Conservation (phyloP, 108 stramenopile genomes). For the Pseudonitzschia multistriata region DNA sequence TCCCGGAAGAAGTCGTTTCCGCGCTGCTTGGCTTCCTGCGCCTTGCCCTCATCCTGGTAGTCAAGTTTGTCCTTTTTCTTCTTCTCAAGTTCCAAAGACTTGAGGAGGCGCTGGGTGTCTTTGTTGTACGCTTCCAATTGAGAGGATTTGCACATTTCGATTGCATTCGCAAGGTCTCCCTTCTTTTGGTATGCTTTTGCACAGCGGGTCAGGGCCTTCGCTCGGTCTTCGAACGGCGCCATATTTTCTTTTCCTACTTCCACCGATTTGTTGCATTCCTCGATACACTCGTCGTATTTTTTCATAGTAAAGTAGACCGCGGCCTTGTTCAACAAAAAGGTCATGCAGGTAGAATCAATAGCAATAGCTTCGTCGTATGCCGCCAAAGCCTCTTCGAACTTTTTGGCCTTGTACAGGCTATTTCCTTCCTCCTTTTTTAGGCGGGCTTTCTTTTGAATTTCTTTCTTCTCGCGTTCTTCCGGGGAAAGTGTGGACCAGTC, state of each 20-base stretch:
- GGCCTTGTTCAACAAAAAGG: conserved; percentile 93
- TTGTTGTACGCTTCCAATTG: conserved; percentile 87
- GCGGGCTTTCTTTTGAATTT: conserved; percentile 71
- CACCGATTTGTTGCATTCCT: conserved; percentile 84
- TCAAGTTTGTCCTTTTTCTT: conserved; percentile 84
- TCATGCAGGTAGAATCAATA: conserved; percentile 95
- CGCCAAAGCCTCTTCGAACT: conserved; percentile 95
- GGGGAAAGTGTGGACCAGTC: conserved; percentile 73
- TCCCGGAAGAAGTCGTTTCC: conserved; percentile 94
- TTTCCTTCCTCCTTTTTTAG: conserved; percentile 92
- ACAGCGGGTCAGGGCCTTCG: conserved; percentile 90
- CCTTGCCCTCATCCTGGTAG: conserved; percentile 95
- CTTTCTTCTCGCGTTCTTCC: conserved; percentile 81
- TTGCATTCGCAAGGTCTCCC: conserved; percentile 86
- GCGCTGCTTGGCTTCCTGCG: conserved; percentile 95
- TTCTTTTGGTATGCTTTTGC: conserved; percentile 94
- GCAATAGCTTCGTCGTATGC: conserved; percentile 96
- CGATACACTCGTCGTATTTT: conserved; percentile 87
- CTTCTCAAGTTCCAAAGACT: conserved; percentile 92
- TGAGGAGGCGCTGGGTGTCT: conserved; percentile 90
- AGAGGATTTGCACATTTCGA: conserved; percentile 84
- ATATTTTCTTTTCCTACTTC: conserved; percentile 86
- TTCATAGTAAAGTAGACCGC: conserved; percentile 94
- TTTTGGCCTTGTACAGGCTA: conserved; percentile 88
- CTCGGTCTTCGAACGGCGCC: conserved; percentile 92